These are phyloP conservation scores for Ogataea nonfermentans DNA, from an alignment of 805 yeast genomes.

Conservation along the genomic window DNA sequence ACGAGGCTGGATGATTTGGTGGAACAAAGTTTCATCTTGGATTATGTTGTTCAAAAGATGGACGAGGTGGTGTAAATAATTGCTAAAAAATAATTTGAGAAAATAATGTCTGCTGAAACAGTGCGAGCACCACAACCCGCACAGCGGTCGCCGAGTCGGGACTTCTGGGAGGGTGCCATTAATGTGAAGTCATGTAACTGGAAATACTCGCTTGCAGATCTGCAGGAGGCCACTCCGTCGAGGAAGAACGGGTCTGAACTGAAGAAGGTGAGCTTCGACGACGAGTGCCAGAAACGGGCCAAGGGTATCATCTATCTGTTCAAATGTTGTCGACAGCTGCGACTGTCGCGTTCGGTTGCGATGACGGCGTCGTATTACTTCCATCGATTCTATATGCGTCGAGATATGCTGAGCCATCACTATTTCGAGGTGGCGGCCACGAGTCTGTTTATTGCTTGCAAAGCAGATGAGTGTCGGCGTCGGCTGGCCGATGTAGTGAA, in stretches of 20 bases:
- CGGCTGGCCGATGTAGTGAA: conserved; percentile 47
- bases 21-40: conserved; percentile 83
- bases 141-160: conserved; percentile 9
- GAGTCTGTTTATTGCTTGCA: conserved; percentile 49
- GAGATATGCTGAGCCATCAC: conserved; percentile 41
- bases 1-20: conserved; percentile 71
- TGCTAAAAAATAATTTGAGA: neutral
- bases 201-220: conserved; percentile 27
- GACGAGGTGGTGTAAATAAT: conserved; percentile 36
- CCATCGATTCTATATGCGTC: conserved; percentile 52
- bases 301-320: conserved; percentile 50
- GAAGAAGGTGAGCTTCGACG: conserved; percentile 32
- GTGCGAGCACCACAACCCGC: neutral
- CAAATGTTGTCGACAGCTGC: conserved; percentile 41
- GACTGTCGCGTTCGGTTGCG: conserved; percentile 47
- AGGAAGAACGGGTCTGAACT: conserved; percentile 26
- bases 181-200: conserved; percentile 28
- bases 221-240: conserved; percentile 34
- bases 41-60: conserved; percentile 81
- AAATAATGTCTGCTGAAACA: conserved; percentile 3
- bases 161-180: conserved; percentile 32
- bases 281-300: conserved; percentile 42
- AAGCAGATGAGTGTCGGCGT: conserved; percentile 52
- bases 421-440: conserved; percentile 52
- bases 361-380: conserved; percentile 47